Evolutionary conservation across 257 asterid species (phyloP).

Genomic region (Avicennia marina): DNA sequence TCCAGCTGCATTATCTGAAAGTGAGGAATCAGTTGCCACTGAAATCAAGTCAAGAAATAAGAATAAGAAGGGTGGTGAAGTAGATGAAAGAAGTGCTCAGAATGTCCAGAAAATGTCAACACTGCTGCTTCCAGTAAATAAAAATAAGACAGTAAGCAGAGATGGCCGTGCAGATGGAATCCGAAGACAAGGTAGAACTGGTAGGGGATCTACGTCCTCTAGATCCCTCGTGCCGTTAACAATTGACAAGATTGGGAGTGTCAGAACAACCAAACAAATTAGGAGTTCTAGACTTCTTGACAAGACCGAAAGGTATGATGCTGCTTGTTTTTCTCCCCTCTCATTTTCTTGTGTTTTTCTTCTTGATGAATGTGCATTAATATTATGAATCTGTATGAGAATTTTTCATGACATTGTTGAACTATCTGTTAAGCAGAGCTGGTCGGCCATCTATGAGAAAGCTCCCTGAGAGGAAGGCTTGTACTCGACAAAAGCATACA

Average conservation of each 20-base stretch:
- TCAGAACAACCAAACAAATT: conserved; percentile 77
- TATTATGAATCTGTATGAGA: conserved; percentile 8
- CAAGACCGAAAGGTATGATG: conserved; percentile 64
- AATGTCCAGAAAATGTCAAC: conserved; percentile 78
- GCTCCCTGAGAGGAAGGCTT: conserved; percentile 82
- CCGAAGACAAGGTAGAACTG: conserved; percentile 83
- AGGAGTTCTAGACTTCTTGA: conserved; percentile 78
- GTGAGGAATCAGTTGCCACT: conserved; percentile 81
- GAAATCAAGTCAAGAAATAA: conserved; percentile 61
- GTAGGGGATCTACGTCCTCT: conserved; percentile 61
- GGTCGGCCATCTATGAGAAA: conserved; percentile 86
- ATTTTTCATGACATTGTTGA: conserved; percentile 21
- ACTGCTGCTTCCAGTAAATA: conserved; percentile 72
- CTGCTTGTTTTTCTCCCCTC: conserved; percentile 2
- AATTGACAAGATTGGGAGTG: conserved; percentile 66
- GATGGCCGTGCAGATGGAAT: conserved; percentile 66
- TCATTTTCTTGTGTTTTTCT: not conserved
- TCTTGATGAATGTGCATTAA: conserved; percentile 9
- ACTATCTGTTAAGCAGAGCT: conserved; percentile 52
- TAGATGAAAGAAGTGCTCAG: conserved; percentile 62
- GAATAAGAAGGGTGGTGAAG: conserved; percentile 57
- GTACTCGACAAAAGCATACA: conserved; percentile 68
- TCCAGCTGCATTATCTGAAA: conserved; percentile 72
- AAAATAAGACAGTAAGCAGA: conserved; percentile 51
- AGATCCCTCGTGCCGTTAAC: conserved; percentile 66